Evolutionary conservation across 495 filamentous ascomycete genomes (phyloP).

Genomic region (Trichoderma asperelloides): DNA sequence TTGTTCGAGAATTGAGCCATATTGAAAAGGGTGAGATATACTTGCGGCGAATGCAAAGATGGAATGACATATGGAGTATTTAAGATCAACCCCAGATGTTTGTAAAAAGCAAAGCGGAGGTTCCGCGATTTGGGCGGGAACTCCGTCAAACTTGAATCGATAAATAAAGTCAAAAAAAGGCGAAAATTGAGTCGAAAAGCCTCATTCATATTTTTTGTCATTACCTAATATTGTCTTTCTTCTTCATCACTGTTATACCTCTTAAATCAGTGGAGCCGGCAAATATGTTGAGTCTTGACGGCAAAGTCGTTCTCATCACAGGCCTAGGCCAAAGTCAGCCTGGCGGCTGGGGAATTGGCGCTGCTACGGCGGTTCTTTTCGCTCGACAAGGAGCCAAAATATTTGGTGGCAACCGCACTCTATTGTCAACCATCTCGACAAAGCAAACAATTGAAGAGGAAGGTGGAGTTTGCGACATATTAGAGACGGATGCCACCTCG

Average conservation of each 20-base stretch:
- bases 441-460: neutral
- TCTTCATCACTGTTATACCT: neutral
- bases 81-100: neutral
- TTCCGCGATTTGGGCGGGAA: neutral
- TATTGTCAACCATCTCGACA: neutral
- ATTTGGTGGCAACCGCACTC: neutral
- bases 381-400: neutral
- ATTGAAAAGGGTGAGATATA: neutral
- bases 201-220: neutral
- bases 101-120: neutral
- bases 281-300: neutral
- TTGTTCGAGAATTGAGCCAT: neutral
- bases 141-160: neutral
- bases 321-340: neutral
- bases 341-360: neutral
- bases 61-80: neutral
- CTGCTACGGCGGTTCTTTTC: neutral
- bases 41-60: neutral
- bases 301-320: neutral
- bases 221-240: neutral
- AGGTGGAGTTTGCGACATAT: conserved; percentile 22
- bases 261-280: neutral
- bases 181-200: neutral
- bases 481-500: conserved; percentile 32
- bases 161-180: neutral